Evolutionary conservation across 108 stramenopile genomes (phyloP).

Genomic region (Skeletonema costatum): DNA sequence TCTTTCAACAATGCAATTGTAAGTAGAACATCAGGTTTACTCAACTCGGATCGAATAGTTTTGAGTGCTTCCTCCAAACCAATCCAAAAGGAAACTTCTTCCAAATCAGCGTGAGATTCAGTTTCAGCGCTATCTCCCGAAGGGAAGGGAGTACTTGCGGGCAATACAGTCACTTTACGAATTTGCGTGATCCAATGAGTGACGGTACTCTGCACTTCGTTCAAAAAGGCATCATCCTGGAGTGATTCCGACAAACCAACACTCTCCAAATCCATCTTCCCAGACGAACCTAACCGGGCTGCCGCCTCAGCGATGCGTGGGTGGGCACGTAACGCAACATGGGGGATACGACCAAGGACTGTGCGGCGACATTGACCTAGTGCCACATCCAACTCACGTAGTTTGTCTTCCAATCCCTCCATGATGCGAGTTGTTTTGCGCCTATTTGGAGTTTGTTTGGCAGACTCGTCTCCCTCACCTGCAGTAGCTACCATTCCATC

Average conservation of each 20-base stretch:
- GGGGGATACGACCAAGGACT: constrained; percentile 56
- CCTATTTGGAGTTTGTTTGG: constrained; percentile 12
- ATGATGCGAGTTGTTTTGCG: constrained; percentile 41
- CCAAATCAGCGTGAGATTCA: constrained; percentile 65
- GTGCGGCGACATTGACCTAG: constrained; percentile 72
- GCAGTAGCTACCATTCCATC: not conserved
- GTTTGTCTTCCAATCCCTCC: constrained; percentile 65
- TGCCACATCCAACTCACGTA: constrained; percentile 80
- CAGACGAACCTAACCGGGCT: not conserved
- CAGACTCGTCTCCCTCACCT: constrained; percentile 1
- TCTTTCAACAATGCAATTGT: constrained; percentile 83
- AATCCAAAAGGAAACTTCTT: constrained; percentile 89
- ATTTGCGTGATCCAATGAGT: constrained; percentile 80
- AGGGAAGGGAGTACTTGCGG: constrained; percentile 65
- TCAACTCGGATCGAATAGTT: constrained; percentile 62
- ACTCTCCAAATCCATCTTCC: constrained; percentile 59
- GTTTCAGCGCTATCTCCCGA: constrained; percentile 44
- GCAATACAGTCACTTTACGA: constrained; percentile 75
- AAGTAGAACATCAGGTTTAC: constrained; percentile 57
- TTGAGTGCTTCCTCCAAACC: constrained; percentile 63
- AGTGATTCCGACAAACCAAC: constrained; percentile 58
- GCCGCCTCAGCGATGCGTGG: constrained; percentile 42
- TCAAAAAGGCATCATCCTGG: constrained; percentile 75
- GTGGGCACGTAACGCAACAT: constrained; percentile 56
- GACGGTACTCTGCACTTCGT: constrained; percentile 71